Base-by-base conservation (phyloP, 2,329 filamentous ascomycete species). In the Hymenoscyphus repandus region DNA sequence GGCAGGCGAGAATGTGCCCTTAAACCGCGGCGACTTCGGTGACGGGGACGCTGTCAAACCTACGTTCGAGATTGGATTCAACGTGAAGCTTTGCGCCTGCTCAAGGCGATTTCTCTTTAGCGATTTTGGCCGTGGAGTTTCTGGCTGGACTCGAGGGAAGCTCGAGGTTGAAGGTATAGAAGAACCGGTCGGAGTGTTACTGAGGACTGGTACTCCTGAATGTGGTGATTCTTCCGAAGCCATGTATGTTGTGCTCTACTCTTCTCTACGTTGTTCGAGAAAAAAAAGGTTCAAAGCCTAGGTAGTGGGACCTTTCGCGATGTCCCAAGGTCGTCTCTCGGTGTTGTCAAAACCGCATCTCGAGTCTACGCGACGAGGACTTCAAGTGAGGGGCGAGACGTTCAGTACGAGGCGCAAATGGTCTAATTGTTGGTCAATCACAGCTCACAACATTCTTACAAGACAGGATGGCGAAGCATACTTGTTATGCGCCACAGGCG, bases 11-110 rank as follows among this genome's bases (percentile, higher is more conserved):
- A 65, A 64, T 31, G 53, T 51, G 33, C 61, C 60, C 33, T 58
- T 62, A 40, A 64, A 63, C 31, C 64, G 60, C 27, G 62, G 64
- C 15, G 63, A 63, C 49, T 67, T 66, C 13, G 64, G 56, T 17
- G 61, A 60, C n/a, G 64, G 63, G 15, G 62, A 65, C 11, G 51
- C 53, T 38, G 51, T 53, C 13, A 64, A 46, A 18, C 60, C 60
- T 45, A 58, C 54, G 55, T 61, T 61, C 33, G 61, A 54, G 44
- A 65, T 61, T 32, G 62, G 58, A 9, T 52, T 57, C 32, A 62
- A 50, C 17, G 50, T 50, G 30, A 59, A 49, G 38, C 50, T 51
- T 20, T 59, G 58, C 9, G 59, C 49, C 18, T 54, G 56, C 32
- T 66, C 64, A 47, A 55, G 46, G 20, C 64, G 60, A 47, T 49